Base-by-base conservation (phyloP, 805 yeast genomes). In the Cyberlindnera lachancei region DNA sequence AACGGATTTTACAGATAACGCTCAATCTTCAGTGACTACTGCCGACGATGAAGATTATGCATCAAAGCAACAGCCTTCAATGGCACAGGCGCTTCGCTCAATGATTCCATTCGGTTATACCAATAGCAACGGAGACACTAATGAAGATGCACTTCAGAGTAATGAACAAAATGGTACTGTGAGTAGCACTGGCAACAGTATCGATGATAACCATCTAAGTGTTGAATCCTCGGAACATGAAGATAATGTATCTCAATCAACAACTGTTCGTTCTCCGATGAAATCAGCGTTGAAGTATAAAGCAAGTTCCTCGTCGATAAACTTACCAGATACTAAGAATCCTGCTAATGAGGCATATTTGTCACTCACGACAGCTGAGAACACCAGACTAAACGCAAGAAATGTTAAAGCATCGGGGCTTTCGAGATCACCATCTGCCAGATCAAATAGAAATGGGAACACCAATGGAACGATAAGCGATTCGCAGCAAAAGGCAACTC, bases 331-430 rank as follows among this genome's bases (percentile, higher is more conserved):
- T 23, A 31, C 24, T 12, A 31, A 17, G n/a, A 53, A 31, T 38
- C 57, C 80, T 2, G 83, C 84, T 0, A 70, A 70, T 18, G 70
- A 68, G 37, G 86, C 83, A 0, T 79, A 79, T 45, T 49, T 79
- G 27, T 75, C 84, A 0, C 55, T 79, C 33, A 68, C 88, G 1
- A 82, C 92, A 1, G 88, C 88, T 1, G 87, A 81, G 48, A 82
- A 82, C 52, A 82, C 92, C 0, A 65, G 87, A 37, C 50, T 79
- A 35, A 82, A 82, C 55, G 80, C 90, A 38, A 52, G 74, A 48
- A 28, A 28, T 9, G 21, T 25, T 5, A 11, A 12, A 4, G 7
- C 34, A 7, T 8, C 30, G 7, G 20, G 25, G 6, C 16, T 23
- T 21, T 7, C 22, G 11, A 32, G 30, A 8, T 18, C 25, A 28